Percentiles rank a stretch among this genome's conserved stretches.
phyloP scores from a whole-genome alignment of 208 protist species.

The Trypanosomatidae sp. region DNA sequence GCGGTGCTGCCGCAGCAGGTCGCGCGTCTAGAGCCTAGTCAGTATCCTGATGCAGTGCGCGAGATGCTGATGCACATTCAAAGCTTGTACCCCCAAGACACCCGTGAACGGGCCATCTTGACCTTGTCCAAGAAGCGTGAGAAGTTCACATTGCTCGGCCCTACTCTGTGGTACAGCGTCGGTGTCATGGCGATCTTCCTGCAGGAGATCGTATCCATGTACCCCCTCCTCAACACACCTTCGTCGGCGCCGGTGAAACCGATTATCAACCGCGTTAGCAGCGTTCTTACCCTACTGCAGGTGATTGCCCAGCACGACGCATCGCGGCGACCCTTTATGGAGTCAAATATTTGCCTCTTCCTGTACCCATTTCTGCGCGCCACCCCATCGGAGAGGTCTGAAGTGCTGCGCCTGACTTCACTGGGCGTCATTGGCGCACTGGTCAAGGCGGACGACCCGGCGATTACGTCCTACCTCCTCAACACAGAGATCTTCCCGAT shows the following conservation, averaged over 20 bases:
- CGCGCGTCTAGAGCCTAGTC: conserved; percentile 18
- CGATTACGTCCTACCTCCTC: conserved; percentile 97
- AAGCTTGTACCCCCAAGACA: conserved; percentile 67
- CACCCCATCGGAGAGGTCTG: conserved; percentile 91
- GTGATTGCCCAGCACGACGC: conserved; percentile 97
- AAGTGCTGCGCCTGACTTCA: conserved; percentile 97
- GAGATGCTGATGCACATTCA: conserved; percentile 49
- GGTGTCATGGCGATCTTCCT: conserved; percentile 98
- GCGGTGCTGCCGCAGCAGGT: conserved; percentile 14
- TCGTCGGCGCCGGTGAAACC: conserved; percentile 50
- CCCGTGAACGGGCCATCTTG: conserved; percentile 92
- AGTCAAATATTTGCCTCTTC: conserved; percentile 99
- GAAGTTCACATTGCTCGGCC: conserved; percentile 92
- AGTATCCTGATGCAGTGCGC: conserved; percentile 25
- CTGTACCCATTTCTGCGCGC: conserved; percentile 99
- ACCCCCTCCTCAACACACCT: conserved; percentile 94
- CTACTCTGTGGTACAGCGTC: conserved; percentile 98
- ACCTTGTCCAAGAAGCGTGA: conserved; percentile 96
- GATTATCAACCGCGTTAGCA: conserved; percentile 96
- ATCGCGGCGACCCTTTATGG: conserved; percentile 97
- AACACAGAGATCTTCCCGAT: conserved; percentile 99
- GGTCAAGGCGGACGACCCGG: conserved; percentile 92
- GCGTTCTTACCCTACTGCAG: conserved; percentile 99
- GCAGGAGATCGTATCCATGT: conserved; percentile 98
- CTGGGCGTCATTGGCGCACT: conserved; percentile 99